Percentiles rank a stretch among this genome's conserved stretches.
Evolutionary conservation across 2,329 filamentous ascomycete genomes (phyloP).

Genomic region (Hysterium pulicare): DNA sequence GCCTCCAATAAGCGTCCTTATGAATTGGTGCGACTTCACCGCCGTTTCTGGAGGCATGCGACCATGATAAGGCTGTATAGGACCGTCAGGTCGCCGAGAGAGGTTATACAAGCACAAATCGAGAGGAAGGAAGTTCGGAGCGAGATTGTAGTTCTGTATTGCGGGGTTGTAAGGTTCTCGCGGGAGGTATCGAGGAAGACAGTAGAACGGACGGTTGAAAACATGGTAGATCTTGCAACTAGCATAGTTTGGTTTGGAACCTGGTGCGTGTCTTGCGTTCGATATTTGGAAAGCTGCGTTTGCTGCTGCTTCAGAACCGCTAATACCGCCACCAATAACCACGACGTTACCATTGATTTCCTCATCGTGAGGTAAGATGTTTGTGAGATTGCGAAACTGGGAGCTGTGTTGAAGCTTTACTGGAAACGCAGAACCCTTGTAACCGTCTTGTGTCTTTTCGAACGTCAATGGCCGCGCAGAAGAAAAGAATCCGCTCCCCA

Average conservation of each 20-base stretch:
- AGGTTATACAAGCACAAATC: conserved; percentile 73
- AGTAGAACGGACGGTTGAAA: conserved; percentile 67
- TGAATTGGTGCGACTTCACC: conserved; percentile 49
- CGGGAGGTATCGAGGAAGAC: conserved; percentile 56
- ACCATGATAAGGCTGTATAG: conserved; percentile 62
- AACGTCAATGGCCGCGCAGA: conserved; percentile 56
- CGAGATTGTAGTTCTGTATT: conserved; percentile 36
- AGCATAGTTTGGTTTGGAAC: conserved; percentile 21
- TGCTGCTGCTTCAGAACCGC: conserved; percentile 72
- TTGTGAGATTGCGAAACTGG: conserved; percentile 55
- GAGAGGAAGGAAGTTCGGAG: conserved; percentile 64
- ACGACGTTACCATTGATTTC: conserved; percentile 59
- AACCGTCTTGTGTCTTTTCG: conserved; percentile 26
- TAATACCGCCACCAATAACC: conserved; percentile 78
- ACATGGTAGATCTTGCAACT: conserved; percentile 64
- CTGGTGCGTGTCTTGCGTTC: conserved; percentile 55
- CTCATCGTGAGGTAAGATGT: conserved; percentile 18
- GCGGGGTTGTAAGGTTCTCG: conserved; percentile 19
- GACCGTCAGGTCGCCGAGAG: conserved; percentile 54
- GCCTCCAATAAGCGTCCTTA: conserved; percentile 42
- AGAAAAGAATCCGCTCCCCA: conserved; percentile 76
- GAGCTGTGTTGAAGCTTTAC: conserved; percentile 62
- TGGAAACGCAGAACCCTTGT: not conserved
- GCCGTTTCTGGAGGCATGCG: conserved; percentile 60
- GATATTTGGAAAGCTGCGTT: conserved; percentile 71